Evolutionary conservation across 2,329 filamentous ascomycete species (phyloP), one percentile per base, ranked within the genome.

Genomic region (Pseudogymnoascus sp.): DNA sequence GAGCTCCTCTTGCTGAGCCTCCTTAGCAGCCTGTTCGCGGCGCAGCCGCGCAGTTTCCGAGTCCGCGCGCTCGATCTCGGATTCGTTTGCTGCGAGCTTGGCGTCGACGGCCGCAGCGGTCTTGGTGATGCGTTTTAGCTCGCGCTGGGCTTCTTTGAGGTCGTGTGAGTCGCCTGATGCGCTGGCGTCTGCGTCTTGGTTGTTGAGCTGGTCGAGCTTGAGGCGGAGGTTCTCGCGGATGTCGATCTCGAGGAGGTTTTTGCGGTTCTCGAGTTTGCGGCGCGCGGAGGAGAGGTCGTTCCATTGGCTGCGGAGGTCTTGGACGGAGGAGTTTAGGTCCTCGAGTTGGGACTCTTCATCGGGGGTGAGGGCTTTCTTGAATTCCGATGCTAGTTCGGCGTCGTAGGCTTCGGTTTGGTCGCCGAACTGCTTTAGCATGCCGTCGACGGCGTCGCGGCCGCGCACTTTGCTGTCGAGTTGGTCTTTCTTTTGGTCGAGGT

Each of bases 181-280:
- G 28, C 80, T 80, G 62, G 80, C 82, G 68, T 96, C 92, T 66
- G 90, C 84, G 14, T 89, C 90, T 70, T 89, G 85, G 66, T 86
- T 85, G 68, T 89, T 89, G 63, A 99, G 83, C 74, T 96, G 90
- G 70, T 97, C 93, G 34, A 98, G 84, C 69, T 90, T 90, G 70
- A 92, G 89, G 71, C 89, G 87, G 48, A 99, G 81, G 71, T 96
- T 96, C 71, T 96, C 90, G n/a, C 89, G 87, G 60, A 99, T 79
- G 72, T 96, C 91, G 36, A 90, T 85, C 74, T 99, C 93, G 28
- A 98, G 81, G 39, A 90, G 85, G 62, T 89, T 87, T 78, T 96
- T 98, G 63, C 86, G 85, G 25, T 83, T 85, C 75, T 97, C 92
- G 1, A 96, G 80, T 64, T 92, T 89, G 68, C 90, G 85, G 36